Evolutionary conservation across 2,329 filamentous ascomycete species (phyloP).

Genomic region (Sporothrix dimorphospora): DNA sequence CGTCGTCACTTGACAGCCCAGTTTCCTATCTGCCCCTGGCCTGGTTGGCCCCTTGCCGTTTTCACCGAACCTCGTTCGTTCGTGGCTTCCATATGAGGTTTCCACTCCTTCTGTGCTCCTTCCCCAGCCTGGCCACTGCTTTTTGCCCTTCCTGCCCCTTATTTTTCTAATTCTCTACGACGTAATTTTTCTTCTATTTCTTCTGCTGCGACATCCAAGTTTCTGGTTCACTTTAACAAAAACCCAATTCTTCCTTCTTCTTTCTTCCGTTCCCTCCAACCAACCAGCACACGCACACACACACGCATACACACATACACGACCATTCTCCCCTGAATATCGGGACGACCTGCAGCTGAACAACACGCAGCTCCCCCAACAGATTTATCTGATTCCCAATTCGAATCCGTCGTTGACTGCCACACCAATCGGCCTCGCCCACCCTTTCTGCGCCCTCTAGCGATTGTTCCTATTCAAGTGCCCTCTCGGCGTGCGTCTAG

Average conservation of each 20-base stretch:
- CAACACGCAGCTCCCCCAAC: constrained; percentile 20
- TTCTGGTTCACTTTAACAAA: neutral
- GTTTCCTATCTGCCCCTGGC: constrained; percentile 1
- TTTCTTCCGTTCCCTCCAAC: neutral
- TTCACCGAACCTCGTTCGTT: neutral
- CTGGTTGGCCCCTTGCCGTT: constrained; percentile 5
- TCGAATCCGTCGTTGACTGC: neutral
- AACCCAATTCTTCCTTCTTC: neutral
- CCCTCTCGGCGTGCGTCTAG: neutral
- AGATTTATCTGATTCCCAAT: constrained; percentile 9
- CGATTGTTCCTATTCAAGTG: constrained; percentile 18
- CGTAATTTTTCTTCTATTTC: neutral
- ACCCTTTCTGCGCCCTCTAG: neutral
- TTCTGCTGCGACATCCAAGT: neutral
- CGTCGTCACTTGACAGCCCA: neutral
- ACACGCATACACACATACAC: neutral
- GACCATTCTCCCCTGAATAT: neutral
- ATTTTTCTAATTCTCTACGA: neutral
- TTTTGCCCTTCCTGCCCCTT: neutral
- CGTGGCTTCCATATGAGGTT: constrained; percentile 13
- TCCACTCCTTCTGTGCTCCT: constrained; percentile 16
- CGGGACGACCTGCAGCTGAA: constrained; percentile 21
- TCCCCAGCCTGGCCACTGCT: constrained; percentile 1
- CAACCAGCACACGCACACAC: neutral
- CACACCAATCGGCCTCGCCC: neutral